Evolutionary conservation across 2,329 filamentous ascomycete genomes (phyloP).

Genomic region (Tolypocladium pustulatum): DNA sequence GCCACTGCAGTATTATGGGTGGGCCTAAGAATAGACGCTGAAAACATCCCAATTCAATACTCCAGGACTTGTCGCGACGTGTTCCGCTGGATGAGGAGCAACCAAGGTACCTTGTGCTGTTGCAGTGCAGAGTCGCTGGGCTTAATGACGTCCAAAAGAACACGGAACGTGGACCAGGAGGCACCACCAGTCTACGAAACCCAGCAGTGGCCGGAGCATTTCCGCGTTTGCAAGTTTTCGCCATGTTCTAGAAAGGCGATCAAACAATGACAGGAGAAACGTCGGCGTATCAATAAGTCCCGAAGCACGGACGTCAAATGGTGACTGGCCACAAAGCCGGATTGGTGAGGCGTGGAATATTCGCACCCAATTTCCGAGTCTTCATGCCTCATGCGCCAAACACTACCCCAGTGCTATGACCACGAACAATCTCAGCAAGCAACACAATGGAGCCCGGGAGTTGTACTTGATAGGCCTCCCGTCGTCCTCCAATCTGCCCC

Average conservation of each 20-base stretch:
- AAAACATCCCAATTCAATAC: background rate
- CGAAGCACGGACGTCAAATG: background rate
- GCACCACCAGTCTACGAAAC: background rate
- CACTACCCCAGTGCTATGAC: background rate
- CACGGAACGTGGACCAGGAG: background rate
- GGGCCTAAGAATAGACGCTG: background rate
- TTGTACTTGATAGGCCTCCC: background rate
- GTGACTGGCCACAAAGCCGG: background rate
- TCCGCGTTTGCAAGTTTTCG: background rate
- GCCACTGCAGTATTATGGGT: background rate
- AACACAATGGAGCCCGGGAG: background rate
- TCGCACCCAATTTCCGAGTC: background rate
- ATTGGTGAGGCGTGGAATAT: background rate
- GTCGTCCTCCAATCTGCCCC: background rate
- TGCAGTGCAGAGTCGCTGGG: no score
- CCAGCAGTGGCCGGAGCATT: background rate
- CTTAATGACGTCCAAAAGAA: no score
- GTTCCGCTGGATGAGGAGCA: no score
- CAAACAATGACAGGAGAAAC: background rate
- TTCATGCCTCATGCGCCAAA: background rate
- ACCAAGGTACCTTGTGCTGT: no score
- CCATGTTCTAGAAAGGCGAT: background rate
- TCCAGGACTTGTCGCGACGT: background rate
- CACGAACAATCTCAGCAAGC: background rate
- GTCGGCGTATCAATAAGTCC: background rate